Percentiles rank a stretch among this genome's conserved stretches.
Evolutionary conservation across 148 eudicot species (phyloP).

Genomic region (Limonium bicolor): DNA sequence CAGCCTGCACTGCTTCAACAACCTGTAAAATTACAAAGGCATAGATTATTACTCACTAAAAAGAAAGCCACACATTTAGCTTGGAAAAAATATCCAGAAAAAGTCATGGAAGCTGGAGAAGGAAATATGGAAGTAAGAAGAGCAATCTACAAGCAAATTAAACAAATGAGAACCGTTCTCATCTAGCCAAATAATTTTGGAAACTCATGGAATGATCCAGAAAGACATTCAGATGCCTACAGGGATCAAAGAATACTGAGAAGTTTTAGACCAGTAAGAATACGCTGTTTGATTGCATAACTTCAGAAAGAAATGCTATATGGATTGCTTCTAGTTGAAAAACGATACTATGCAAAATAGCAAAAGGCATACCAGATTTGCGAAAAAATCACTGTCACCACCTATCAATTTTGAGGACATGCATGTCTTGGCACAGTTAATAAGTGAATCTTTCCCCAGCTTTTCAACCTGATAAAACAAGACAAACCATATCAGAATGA

Average conservation of each 20-base stretch:
- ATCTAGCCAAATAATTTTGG: no score
- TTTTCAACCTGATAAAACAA: constrained; percentile 54
- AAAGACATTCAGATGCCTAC: no score
- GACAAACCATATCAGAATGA: constrained; percentile 1
- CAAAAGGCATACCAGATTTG: constrained; percentile 47
- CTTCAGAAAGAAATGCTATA: no score
- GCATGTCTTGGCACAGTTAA: constrained; percentile 96
- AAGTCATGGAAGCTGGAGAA: no score
- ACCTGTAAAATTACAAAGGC: constrained; percentile 24
- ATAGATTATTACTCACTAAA: neutral
- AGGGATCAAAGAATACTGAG: no score
- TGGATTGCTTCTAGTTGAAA: neutral
- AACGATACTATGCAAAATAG: neutral
- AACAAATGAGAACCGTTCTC: no score
- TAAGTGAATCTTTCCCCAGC: constrained; percentile 85
- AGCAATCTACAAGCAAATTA: no score
- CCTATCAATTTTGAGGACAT: constrained; percentile 88
- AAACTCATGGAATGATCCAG: no score
- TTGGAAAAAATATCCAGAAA: no score
- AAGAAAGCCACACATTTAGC: neutral
- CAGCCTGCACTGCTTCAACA: constrained; percentile 84
- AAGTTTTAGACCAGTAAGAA: no score
- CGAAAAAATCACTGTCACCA: constrained; percentile 78
- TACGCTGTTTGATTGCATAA: no score
- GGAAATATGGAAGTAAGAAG: no score